Conservation (phyloP, 371 early-diverging fungal genomes). For the Mortierella sp. region DNA sequence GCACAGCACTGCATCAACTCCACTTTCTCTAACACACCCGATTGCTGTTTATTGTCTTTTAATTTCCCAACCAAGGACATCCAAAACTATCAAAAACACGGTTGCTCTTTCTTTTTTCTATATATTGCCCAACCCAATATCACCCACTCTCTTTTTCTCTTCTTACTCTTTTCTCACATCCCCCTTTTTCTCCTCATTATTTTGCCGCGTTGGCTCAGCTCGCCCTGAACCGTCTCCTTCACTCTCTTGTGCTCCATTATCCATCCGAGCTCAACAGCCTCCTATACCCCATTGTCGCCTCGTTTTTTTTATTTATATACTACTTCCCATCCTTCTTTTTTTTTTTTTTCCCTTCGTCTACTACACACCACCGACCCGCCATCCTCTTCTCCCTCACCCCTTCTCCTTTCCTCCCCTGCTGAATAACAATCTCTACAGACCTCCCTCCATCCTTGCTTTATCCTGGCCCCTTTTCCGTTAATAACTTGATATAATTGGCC, state of each 20-base stretch:
- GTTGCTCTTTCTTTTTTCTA: background rate
- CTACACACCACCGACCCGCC: background rate
- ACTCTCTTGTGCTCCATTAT: background rate
- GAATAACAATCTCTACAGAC: background rate
- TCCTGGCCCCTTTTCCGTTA: background rate
- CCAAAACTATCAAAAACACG: background rate
- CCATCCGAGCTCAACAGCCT: background rate
- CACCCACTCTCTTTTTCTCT: background rate
- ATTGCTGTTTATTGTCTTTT: background rate
- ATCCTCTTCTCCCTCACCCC: background rate
- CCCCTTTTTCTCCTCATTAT: background rate
- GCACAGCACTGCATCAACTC: constrained; percentile 1
- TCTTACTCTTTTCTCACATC: background rate
- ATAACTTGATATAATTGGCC: background rate
- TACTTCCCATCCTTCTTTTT: background rate
- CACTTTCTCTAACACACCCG: background rate
- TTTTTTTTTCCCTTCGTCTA: background rate
- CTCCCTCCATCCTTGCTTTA: background rate
- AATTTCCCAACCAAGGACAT: background rate
- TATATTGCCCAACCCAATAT: background rate
- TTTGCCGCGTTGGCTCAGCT: background rate
- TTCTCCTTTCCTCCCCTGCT: background rate
- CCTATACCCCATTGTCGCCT: background rate
- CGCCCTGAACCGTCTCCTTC: constrained; percentile 11
- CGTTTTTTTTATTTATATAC: background rate